A percentile compares a stretch with the other conserved stretches of the same genome.
Evolutionary conservation across 331 rosid genomes (phyloP).

Genomic region (Rosa hybrid): DNA sequence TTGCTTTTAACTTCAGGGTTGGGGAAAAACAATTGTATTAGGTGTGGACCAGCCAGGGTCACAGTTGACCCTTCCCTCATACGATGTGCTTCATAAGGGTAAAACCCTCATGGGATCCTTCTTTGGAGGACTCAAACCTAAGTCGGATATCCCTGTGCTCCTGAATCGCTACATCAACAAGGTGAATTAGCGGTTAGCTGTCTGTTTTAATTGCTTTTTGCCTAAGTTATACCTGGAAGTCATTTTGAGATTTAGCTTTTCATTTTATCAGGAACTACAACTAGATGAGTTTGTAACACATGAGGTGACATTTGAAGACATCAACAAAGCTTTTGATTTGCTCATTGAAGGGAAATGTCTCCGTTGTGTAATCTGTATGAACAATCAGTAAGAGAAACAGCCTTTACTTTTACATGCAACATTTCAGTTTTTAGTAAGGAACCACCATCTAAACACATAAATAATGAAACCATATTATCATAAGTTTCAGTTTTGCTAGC

Average conservation of each 20-base stretch:
- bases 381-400: conserved; percentile 27
- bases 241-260: not conserved
- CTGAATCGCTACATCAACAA: conserved; percentile 67
- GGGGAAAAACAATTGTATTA: conserved; percentile 82
- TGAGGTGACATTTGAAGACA: conserved; percentile 65
- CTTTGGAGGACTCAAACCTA: conserved; percentile 83
- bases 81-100: conserved; percentile 48
- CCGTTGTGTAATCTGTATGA: conserved; percentile 77
- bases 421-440: not conserved
- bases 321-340: conserved; percentile 75
- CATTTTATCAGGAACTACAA: conserved; percentile 42
- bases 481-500: not conserved
- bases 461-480: not conserved
- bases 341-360: conserved; percentile 57
- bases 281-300: conserved; percentile 78
- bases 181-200: conserved; percentile 39
- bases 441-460: not conserved
- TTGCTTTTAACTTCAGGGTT: conserved; percentile 51
- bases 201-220: not conserved
- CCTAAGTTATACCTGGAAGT: too few relatives aligned
- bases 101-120: conserved; percentile 64
- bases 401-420: not conserved
- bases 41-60: conserved; percentile 76
- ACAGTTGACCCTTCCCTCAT: conserved; percentile 39
- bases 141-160: conserved; percentile 69